phyloP scores from a whole-genome alignment of 805 yeast species.

The Sporopachydermia lactativora region DNA sequence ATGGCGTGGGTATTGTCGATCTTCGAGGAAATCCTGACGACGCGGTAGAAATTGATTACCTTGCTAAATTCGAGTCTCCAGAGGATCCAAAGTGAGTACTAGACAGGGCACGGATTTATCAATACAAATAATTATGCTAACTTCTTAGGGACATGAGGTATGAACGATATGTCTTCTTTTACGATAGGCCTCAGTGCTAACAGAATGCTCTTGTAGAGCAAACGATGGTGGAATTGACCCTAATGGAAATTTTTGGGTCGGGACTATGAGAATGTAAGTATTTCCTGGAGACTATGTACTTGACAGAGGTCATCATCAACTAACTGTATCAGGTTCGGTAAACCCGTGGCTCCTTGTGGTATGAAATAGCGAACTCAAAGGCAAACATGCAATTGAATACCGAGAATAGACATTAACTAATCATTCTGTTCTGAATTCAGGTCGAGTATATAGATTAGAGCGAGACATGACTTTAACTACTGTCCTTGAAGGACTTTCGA shows the following conservation, averaged over 20 bases:
- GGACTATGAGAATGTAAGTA: slow-evolving; percentile 44
- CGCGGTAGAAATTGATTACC: slow-evolving; percentile 23
- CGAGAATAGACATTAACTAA: slow-evolving; percentile 6
- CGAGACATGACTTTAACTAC: slow-evolving; percentile 18
- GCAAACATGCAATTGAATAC: slow-evolving; percentile 4
- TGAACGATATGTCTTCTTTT: too few species aligned
- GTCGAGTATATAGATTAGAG: slow-evolving; percentile 34
- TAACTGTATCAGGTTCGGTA: slow-evolving; percentile 3
- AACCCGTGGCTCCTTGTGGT: slow-evolving; percentile 5
- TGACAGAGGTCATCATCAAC: neutral
- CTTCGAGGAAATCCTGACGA: slow-evolving; percentile 17
- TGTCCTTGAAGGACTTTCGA: slow-evolving; percentile 27
- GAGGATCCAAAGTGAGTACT: slow-evolving; percentile 14
- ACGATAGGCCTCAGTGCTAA: too few species aligned
- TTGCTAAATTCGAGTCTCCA: slow-evolving; percentile 25
- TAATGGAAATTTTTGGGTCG: slow-evolving; percentile 65
- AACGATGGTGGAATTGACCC: slow-evolving; percentile 79
- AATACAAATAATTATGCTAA: too few species aligned
- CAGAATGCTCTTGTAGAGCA: too few species aligned
- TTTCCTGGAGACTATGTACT: slow-evolving; percentile 1
- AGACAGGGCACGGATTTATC: too few species aligned
- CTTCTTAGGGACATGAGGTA: too few species aligned
- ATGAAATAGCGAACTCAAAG: neutral
- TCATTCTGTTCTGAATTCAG: slow-evolving; percentile 38
- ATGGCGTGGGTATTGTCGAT: slow-evolving; percentile 47